A percentile compares a stretch with the other conserved stretches of the same genome.
phyloP scores from a whole-genome alignment of 208 protist genomes.

The Crithidia fasciculata region DNA sequence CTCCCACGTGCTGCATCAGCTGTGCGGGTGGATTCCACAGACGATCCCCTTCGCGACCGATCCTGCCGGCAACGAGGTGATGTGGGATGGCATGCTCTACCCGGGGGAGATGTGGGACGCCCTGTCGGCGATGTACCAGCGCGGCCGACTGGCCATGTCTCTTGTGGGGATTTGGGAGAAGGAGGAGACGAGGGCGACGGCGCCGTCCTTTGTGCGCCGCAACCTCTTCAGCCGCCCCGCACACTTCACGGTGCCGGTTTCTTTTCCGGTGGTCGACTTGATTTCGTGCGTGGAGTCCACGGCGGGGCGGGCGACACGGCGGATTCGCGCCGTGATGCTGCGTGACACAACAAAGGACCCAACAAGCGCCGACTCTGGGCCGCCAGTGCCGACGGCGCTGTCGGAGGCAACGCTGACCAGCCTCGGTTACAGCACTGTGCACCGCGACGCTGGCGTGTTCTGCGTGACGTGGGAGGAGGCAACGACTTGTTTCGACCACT shows the following conservation, averaged over 20 bases:
- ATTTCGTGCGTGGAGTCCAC: constrained; percentile 13
- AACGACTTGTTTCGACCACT: constrained; percentile 60
- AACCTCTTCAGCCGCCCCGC: not conserved
- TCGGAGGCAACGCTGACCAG: constrained; percentile 17
- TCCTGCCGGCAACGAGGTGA: constrained; percentile 1
- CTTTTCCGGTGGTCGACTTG: constrained; percentile 29
- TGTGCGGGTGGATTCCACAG: constrained; percentile 82
- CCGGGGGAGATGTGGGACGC: constrained; percentile 29
- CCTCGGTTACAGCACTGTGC: constrained; percentile 48
- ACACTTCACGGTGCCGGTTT: constrained; percentile 1
- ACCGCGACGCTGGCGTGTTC: constrained; percentile 73
- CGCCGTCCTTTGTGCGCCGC: not conserved
- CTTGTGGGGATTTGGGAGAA: constrained; percentile 11
- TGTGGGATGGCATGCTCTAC: constrained; percentile 14
- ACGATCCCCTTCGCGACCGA: constrained; percentile 11
- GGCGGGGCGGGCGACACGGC: not conserved
- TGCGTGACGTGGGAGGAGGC: constrained; percentile 83
- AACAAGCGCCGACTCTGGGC: constrained; percentile 4
- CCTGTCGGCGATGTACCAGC: constrained; percentile 19
- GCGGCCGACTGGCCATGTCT: constrained; percentile 29
- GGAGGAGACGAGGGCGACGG: not conserved
- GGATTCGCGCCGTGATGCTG: constrained; percentile 29
- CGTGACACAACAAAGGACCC: constrained; percentile 35
- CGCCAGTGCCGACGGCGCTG: constrained; percentile 23
- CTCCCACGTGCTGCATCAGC: constrained; percentile 68